phyloP scores from a whole-genome alignment of 352 stramenopile genomes.

The Pythium sukuiense region DNA sequence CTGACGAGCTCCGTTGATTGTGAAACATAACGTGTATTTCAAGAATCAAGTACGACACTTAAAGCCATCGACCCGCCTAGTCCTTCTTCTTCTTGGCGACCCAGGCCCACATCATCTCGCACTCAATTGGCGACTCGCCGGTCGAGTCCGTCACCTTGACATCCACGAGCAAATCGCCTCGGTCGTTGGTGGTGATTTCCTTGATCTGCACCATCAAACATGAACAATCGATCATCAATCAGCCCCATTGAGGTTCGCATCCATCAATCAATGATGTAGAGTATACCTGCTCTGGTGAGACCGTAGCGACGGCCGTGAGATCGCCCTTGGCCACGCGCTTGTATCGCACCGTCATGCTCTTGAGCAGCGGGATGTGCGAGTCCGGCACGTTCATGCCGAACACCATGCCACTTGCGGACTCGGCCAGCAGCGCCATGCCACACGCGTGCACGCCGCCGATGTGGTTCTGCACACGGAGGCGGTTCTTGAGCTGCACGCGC shows the following conservation, averaged over 20 bases:
- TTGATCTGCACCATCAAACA: constrained; percentile 28
- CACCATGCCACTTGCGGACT: constrained; percentile 82
- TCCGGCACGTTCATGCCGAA: constrained; percentile 88
- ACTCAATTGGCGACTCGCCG: constrained; percentile 77
- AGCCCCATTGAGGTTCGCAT: background rate
- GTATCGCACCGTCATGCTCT: constrained; percentile 85
- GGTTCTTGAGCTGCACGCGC: constrained; percentile 70
- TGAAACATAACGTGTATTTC: background rate
- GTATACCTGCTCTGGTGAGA: constrained; percentile 63
- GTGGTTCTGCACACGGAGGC: constrained; percentile 83
- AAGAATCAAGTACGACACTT: background rate
- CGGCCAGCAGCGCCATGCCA: constrained; percentile 81
- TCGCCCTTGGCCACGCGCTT: constrained; percentile 70
- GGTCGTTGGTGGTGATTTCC: constrained; percentile 67
- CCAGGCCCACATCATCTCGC: constrained; percentile 87
- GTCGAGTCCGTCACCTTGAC: constrained; percentile 73
- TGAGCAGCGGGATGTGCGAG: constrained; percentile 75
- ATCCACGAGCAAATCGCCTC: constrained; percentile 68
- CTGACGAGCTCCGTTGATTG: background rate
- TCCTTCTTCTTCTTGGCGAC: constrained; percentile 59
- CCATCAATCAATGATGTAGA: background rate
- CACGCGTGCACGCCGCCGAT: constrained; percentile 87
- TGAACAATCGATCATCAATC: background rate
- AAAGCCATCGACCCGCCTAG: background rate
- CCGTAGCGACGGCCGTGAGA: constrained; percentile 63